phyloP scores from a whole-genome alignment of 495 filamentous ascomycete species.

The Neurospora sp. region DNA sequence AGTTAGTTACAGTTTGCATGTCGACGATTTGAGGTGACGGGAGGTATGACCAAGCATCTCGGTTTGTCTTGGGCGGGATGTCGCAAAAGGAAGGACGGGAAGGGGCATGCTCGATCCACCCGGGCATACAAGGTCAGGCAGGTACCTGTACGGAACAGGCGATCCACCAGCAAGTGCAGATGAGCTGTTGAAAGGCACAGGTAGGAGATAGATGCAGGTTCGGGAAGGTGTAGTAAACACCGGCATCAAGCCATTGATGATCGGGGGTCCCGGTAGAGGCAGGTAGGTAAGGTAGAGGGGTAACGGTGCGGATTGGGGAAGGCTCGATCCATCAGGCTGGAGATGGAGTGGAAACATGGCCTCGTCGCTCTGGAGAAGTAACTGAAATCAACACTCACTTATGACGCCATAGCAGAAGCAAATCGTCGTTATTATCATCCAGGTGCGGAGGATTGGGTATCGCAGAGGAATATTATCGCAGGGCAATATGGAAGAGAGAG shows the following conservation, averaged over 20 bases:
- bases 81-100: neutral
- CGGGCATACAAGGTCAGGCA: neutral
- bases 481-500: neutral
- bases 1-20: neutral
- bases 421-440: neutral
- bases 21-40: neutral
- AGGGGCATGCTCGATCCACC: neutral
- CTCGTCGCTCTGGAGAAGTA: neutral
- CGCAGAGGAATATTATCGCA: neutral
- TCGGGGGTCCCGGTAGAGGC: neutral
- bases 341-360: neutral
- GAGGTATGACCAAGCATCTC: neutral
- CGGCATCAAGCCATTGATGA: neutral
- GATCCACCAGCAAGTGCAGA: neutral
- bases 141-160: neutral
- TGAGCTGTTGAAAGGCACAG: neutral
- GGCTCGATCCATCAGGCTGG: neutral
- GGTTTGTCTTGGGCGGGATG: neutral
- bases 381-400: neutral
- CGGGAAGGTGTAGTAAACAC: neutral
- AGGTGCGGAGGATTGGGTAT: neutral
- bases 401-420: neutral
- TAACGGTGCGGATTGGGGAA: neutral
- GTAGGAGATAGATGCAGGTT: neutral
- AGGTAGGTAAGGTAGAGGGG: neutral